Base-by-base conservation (phyloP, 2,329 filamentous ascomycete genomes). In the Botrytis pseudocinerea region DNA sequence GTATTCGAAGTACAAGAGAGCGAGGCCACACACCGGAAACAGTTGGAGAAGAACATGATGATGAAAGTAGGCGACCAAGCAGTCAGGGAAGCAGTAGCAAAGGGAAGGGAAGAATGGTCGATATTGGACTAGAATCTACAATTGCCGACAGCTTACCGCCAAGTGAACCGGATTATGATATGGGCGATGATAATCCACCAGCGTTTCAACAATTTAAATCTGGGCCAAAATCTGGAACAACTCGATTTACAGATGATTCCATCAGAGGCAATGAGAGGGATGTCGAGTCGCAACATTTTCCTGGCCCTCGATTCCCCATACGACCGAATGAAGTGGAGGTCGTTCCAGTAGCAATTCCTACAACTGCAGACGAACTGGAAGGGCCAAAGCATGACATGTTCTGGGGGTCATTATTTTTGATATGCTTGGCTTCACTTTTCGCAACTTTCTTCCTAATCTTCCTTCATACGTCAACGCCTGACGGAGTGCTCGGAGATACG, bases 391-490 rank as follows among this genome's bases (percentile, higher is more conserved):
- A 98, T 81, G 96, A 99, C 82, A 87, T 91, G 8, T 97, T 98
- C 83, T 99, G 96, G 87, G 93, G 93, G 6, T 95, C 93, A 83
- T 86, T 98, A 61, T 99, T 95, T 81, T 84, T 97, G 65, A 96
- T 98, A 78, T 90, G 90, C 48, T 84, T 97, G 70, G 94, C 93
- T 63, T 92, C 92, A 57, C 88, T 98, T 80, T 89, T 98, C 79
- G 93, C 95, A 20, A 95, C 94, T 0, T 97, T 94, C 79, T 90
- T 97, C 76, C 87, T 99, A 22, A 92, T 97, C 38, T 97, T 93
- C 85, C 87, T 99, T 59, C 94, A 98, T 80, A 98, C 95, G 2
- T 90, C 92, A 28, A 85, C 91, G 0, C 91, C 92, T 8, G 85
- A 84, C 70, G 86, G 86, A 71, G 92, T 92, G 1, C 88, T 97